Percentiles rank a stretch among this genome's conserved stretches.
Conservation (phyloP, 495 filamentous ascomycete species). For the Recurvomyces mirabilis region DNA sequence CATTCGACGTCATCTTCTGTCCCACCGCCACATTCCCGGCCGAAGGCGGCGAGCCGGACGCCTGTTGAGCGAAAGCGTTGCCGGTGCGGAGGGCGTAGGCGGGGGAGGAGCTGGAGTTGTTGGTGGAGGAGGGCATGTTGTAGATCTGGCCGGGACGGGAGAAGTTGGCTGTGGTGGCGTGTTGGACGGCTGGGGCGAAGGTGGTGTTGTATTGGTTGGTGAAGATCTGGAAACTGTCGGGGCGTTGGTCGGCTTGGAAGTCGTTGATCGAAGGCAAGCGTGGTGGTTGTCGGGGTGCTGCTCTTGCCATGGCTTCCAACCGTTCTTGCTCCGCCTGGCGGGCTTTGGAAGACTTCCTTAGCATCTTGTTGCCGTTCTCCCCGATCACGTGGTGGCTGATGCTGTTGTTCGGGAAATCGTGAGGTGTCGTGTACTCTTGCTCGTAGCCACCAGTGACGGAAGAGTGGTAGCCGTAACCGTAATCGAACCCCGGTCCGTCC, state of each 20-base stretch:
- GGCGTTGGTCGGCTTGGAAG: slow-evolving; percentile 53
- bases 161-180: slow-evolving; percentile 15
- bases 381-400: background rate
- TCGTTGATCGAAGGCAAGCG: slow-evolving; percentile 69
- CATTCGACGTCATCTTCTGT: slow-evolving; percentile 17
- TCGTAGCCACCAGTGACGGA: background rate
- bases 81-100: slow-evolving; percentile 24
- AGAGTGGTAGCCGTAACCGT: background rate
- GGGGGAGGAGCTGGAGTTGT: slow-evolving; percentile 11
- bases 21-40: background rate
- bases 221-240: slow-evolving; percentile 54
- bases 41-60: slow-evolving; percentile 3
- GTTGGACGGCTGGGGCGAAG: slow-evolving; percentile 26
- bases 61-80: slow-evolving; percentile 35
- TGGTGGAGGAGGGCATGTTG: slow-evolving; percentile 15
- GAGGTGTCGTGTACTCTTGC: background rate
- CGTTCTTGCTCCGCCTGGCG: slow-evolving; percentile 12
- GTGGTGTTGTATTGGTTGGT: slow-evolving; percentile 38
- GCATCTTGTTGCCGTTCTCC: slow-evolving; percentile 8
- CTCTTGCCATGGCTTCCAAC: background rate
- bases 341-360: slow-evolving; percentile 10
- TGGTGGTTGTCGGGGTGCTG: slow-evolving; percentile 52
- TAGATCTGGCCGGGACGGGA: slow-evolving; percentile 11
- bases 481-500: too few relatives aligned
- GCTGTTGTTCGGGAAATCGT: background rate